Base-by-base conservation (phyloP, 2,329 filamentous ascomycete genomes). In the Ilyonectria robusta region DNA sequence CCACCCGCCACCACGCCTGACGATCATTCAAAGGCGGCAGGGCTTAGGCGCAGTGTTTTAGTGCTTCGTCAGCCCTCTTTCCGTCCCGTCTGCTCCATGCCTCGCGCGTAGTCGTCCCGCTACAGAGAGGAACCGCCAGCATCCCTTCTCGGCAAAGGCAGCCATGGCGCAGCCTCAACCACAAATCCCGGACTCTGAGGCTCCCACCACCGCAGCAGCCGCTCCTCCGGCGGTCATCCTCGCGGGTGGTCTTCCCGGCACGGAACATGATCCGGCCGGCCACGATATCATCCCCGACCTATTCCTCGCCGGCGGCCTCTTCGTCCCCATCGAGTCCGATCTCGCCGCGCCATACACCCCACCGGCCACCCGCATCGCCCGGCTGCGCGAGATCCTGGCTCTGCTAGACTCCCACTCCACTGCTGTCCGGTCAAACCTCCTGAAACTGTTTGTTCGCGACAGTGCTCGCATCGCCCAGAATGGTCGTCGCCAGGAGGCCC, bases 381-480 rank as follows among this genome's bases (percentile, higher is more conserved):
- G 62, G 19, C 65, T 79, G 17, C 65, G 65, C 17, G 67, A 66
- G 44, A 62, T 67, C 21, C 65, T 81, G 26, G 64, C 69, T 15
- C 21, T 50, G 7, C 54, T 77, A 23, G 72, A 79, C 53, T 6
- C 62, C 6, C 78, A 81, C 67, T 66, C 71, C 35, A 57, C 58
- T n/a, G 57, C 64, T 23, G 77, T 79, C 29, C 75, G 75, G 42
- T 67, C 61, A 67, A 81, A 81, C 72, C 73, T 81, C 23, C 58
- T 76, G 48, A 63, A 72, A 19, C 70, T 80, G 8, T 68, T 73
- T 51, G 69, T 71, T 33, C 78, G 77, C 37, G 79, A 82, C 59
- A 75, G 72, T 63, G 64, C 75, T n/a, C 80, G 80, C 60, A 70
- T 81, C 60, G 56, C 70, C 21, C 73, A 71, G 56, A 62, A 71